phyloP scores from a whole-genome alignment of 331 rosid genomes.

The Stylosanthes scabra region DNA sequence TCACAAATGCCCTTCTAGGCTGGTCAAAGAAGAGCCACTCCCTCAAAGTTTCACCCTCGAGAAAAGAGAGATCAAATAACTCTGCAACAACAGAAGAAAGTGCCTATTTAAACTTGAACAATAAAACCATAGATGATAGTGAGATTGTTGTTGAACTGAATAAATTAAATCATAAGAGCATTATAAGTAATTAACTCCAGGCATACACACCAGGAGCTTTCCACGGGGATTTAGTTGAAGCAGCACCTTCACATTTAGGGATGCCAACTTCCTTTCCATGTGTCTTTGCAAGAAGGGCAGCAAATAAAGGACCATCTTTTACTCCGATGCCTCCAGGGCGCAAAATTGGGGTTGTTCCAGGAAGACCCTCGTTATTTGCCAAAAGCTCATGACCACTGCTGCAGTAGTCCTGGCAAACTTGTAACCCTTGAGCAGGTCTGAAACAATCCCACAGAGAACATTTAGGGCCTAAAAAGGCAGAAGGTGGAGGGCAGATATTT shows the following conservation, averaged over 20 bases:
- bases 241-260: conserved; percentile 95
- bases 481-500: conserved; percentile 51
- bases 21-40: conserved; percentile 99
- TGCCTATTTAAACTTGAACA: conserved; percentile 31
- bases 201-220: conserved; percentile 77
- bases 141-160: conserved; percentile 17
- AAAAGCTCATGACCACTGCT: conserved; percentile 75
- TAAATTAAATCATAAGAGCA: neutral
- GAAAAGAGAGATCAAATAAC: conserved; percentile 74
- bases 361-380: conserved; percentile 86
- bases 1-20: conserved; percentile 94
- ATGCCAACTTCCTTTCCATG: conserved; percentile 91
- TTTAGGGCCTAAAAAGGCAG: conserved; percentile 85
- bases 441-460: conserved; percentile 98
- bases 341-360: conserved; percentile 82
- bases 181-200: conserved; percentile 7
- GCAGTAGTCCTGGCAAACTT: conserved; percentile 80
- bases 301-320: conserved; percentile 84
- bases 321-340: conserved; percentile 94
- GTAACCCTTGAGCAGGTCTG: conserved; percentile 83
- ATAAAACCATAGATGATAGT: neutral
- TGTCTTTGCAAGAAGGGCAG: conserved; percentile 78
- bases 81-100: conserved; percentile 54
- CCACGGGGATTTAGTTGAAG: conserved; percentile 95
- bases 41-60: conserved; percentile 81